Conservation (phyloP, 257 asterid species). For the Rhazya stricta region DNA sequence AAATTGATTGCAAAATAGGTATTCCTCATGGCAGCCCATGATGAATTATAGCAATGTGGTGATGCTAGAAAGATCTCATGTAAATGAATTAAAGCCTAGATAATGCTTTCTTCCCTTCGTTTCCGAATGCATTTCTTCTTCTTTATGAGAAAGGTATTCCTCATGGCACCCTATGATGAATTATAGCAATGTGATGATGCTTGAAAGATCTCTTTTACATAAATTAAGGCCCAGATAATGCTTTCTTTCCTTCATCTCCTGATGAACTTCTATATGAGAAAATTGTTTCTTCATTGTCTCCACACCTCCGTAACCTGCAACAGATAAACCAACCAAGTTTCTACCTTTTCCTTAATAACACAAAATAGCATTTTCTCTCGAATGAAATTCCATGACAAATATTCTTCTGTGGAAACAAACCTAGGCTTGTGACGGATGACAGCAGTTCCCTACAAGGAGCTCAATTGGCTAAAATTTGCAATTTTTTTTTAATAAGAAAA, state of each 20-base stretch:
- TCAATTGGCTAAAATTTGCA: background rate
- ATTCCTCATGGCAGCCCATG: background rate
- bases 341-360: background rate
- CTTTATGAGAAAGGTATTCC: constrained; percentile 1
- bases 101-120: background rate
- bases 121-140: background rate
- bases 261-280: background rate
- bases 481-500: background rate
- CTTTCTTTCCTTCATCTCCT: background rate
- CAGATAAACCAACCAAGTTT: background rate
- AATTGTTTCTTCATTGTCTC: background rate
- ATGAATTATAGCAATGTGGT: background rate
- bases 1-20: background rate
- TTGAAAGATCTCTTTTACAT: background rate
- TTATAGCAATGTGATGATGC: background rate
- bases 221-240: background rate
- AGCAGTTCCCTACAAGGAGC: background rate
- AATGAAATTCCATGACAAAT: background rate
- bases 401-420: background rate
- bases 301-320: background rate
- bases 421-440: background rate
- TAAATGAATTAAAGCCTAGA: background rate
- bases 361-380: background rate
- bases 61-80: background rate
- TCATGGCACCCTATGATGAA: background rate